phyloP scores from a whole-genome alignment of 768 basidiomycete species.

The Mycena rosella region DNA sequence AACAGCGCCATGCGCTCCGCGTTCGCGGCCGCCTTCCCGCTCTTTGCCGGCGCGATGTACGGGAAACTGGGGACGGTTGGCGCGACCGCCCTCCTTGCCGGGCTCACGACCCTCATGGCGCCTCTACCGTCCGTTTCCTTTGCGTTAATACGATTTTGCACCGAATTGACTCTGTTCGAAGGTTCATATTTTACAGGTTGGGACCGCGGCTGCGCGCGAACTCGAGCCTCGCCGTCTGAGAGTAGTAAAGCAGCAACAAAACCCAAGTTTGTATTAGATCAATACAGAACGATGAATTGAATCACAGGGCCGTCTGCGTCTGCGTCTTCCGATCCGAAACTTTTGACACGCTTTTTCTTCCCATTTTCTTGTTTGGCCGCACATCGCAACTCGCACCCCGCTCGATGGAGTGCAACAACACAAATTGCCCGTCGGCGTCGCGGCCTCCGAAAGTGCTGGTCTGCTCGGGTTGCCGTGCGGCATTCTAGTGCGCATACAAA shows the following conservation, averaged over 20 bases:
- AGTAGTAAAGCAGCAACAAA: too few species aligned
- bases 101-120: slow-evolving; percentile 69
- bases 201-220: slow-evolving; percentile 58
- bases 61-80: slow-evolving; percentile 75
- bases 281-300: too few species aligned
- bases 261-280: too few species aligned
- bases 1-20: slow-evolving; percentile 73
- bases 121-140: slow-evolving; percentile 66
- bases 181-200: slow-evolving; percentile 62
- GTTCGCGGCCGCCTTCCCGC: slow-evolving; percentile 74
- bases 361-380: neutral
- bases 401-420: neutral
- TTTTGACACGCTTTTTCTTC: too few species aligned
- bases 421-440: neutral
- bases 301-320: too few species aligned
- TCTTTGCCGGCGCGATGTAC: slow-evolving; percentile 78
- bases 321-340: too few species aligned
- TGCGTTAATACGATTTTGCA: neutral
- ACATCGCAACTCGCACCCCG: neutral
- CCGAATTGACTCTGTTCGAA: slow-evolving; percentile 34
- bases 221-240: slow-evolving; percentile 54
- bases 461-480: slow-evolving; percentile 7
- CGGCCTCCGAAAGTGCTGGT: neutral
- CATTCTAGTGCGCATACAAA: neutral
- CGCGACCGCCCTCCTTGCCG: slow-evolving; percentile 78